These are phyloP conservation scores for Artemisia argyi DNA, from an alignment of 129 eudicot genomes.

Conservation along the genomic window DNA sequence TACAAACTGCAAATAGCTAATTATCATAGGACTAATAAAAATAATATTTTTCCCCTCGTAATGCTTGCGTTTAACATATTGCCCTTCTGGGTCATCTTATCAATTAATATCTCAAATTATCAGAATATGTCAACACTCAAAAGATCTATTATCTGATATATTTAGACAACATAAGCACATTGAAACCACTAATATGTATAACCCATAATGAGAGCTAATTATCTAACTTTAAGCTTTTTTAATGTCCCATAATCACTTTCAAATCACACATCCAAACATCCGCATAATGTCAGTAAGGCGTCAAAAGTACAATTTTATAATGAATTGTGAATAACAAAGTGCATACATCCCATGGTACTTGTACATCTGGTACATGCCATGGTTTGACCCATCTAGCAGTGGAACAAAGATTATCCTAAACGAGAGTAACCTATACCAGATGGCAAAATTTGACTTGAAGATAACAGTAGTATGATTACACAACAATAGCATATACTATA, in stretches of 20 bases:
- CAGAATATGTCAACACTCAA: too few relatives aligned
- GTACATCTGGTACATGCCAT: background rate
- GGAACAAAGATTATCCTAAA: background rate
- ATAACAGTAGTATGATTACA: background rate
- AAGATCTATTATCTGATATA: too few relatives aligned
- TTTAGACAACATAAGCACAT: too few relatives aligned
- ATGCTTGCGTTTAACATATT: background rate
- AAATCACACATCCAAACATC: background rate
- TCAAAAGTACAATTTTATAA: background rate
- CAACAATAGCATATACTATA: background rate
- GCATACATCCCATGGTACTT: slow-evolving; percentile 9
- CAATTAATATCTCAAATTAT: background rate
- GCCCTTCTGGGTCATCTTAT: background rate
- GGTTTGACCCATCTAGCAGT: slow-evolving; percentile 5
- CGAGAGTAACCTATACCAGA: background rate
- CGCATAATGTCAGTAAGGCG: background rate
- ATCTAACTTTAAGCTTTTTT: too few relatives aligned
- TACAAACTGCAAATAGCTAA: too few relatives aligned
- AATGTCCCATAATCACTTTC: background rate
- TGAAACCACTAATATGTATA: too few relatives aligned
- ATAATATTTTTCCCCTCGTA: background rate
- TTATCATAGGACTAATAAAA: too few relatives aligned
- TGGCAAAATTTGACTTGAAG: background rate
- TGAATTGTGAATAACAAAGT: background rate
- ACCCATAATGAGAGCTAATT: background rate